These are phyloP conservation scores for Termitomyces sp. DNA, from an alignment of 768 basidiomycete species.

Conservation along the genomic window DNA sequence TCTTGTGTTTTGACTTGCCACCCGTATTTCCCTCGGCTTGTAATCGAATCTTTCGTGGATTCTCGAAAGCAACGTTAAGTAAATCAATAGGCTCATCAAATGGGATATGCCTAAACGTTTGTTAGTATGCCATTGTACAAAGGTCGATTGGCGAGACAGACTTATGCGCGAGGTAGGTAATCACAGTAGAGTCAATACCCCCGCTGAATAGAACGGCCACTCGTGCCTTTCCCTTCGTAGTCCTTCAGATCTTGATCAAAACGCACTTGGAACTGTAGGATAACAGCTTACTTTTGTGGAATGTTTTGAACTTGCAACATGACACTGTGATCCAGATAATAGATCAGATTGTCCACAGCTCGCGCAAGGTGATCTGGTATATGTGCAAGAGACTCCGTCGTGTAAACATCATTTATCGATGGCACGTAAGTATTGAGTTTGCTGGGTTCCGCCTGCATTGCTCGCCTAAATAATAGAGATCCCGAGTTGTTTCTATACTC, in stretches of 20 bases:
- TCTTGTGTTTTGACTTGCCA: constrained; percentile 38
- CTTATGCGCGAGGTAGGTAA: constrained; percentile 79
- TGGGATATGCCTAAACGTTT: constrained; percentile 57
- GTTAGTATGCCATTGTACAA: not conserved
- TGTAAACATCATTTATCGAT: constrained; percentile 30
- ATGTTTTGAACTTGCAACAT: constrained; percentile 64
- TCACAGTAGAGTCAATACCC: constrained; percentile 86
- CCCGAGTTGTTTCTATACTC: constrained; percentile 9
- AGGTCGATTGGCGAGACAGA: constrained; percentile 23
- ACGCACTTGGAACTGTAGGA: not conserved
- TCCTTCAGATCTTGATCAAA: constrained; percentile 12
- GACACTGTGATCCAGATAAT: constrained; percentile 60
- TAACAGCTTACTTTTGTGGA: constrained; percentile 35
- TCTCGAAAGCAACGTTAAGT: constrained; percentile 92
- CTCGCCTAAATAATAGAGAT: not conserved
- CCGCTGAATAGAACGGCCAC: constrained; percentile 92
- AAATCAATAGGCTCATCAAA: constrained; percentile 81
- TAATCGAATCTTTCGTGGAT: constrained; percentile 69
- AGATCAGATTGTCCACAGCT: constrained; percentile 45
- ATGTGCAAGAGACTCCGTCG: constrained; percentile 27
- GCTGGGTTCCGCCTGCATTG: constrained; percentile 35
- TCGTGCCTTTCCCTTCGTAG: constrained; percentile 36
- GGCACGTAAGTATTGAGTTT: constrained; percentile 46
- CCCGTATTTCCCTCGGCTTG: constrained; percentile 41
- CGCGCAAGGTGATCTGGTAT: constrained; percentile 37